Evolutionary conservation across 1,284 basidiomycete species (phyloP).

Genomic region (Boletus semigastroideus): DNA sequence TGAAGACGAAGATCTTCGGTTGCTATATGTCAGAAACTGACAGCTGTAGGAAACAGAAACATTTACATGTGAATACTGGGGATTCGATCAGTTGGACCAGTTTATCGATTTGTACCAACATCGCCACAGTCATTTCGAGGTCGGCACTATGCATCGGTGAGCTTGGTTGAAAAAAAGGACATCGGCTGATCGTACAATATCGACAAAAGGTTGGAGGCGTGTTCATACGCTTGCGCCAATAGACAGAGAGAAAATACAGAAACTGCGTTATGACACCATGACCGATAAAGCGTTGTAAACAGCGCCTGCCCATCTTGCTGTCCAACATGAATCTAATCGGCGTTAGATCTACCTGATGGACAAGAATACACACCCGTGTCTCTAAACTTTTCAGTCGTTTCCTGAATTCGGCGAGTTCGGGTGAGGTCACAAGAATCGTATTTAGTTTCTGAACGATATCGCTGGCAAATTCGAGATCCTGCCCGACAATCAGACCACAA

Average conservation of each 20-base stretch:
- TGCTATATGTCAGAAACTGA: slow-evolving; percentile 5
- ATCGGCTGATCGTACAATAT: slow-evolving; percentile 75
- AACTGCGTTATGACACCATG: slow-evolving; percentile 99
- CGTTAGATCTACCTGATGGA: slow-evolving; percentile 3
- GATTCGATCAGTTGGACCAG: slow-evolving; percentile 98
- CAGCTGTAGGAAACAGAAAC: slow-evolving; percentile 22
- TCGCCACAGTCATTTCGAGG: slow-evolving; percentile 91
- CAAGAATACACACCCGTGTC: slow-evolving; percentile 64
- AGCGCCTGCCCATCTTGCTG: slow-evolving; percentile 92
- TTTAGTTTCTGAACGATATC: slow-evolving; percentile 98
- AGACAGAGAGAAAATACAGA: slow-evolving; percentile 96
- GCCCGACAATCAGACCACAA: slow-evolving; percentile 1
- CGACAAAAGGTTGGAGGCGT: slow-evolving; percentile 94
- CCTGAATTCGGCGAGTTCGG: slow-evolving; percentile 92
- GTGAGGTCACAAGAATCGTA: slow-evolving; percentile 95
- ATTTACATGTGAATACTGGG: slow-evolving; percentile 94
- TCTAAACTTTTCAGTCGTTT: slow-evolving; percentile 92
- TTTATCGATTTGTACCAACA: slow-evolving; percentile 97
- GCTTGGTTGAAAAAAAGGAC: not conserved
- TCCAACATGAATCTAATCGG: slow-evolving; percentile 4
- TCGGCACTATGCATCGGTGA: slow-evolving; percentile 67
- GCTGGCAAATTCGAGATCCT: slow-evolving; percentile 96
- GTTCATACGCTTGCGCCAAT: slow-evolving; percentile 97
- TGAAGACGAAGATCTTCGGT: slow-evolving; percentile 88
- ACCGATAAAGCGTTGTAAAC: slow-evolving; percentile 91